Evolutionary conservation across 2,329 filamentous ascomycete genomes (phyloP), one percentile per base, ranked within the genome.

Genomic region (Phaeophleospora eucalypticola): DNA sequence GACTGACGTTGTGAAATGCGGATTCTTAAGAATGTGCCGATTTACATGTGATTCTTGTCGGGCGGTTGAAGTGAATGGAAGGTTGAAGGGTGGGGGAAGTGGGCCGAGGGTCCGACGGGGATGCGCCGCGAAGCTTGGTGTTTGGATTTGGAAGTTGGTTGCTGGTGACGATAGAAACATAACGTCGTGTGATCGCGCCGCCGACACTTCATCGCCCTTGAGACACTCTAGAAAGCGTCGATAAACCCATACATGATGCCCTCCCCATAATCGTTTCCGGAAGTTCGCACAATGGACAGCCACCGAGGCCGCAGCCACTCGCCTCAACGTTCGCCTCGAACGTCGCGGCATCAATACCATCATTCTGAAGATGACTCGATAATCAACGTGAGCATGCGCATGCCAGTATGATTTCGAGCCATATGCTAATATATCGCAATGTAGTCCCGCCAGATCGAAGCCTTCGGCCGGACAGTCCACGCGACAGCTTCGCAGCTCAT

Each of bases 401-500:
- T 35, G 24, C 20, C 24, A 6, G 24, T 29, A 29, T 29, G 7
- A 29, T 6, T 29, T 17, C 32, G 20, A 4, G 15, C 17, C 15
- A 36, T 29, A 29, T 29, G 12, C 24, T 7, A 12, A 7, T 6
- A 29, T 29, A 29, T 29, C 12, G 24, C 6, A 6, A 29, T 29
- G 24, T 58, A 95, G 89, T 83, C 88, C 45, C 86, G 89, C 61
- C 87, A 93, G 56, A 75, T 97, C 60, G 90, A 96, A 72, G 87
- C 88, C 45, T 96, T 98, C 70, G 83, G 89, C 58, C 84, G 91
- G 65, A 98, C 96, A 71, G 89, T 97, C 53, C 93, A 90, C 21
- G 89, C 89, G 20, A 97, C 93, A 16, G 93, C 93, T 46, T 87
- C 83, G 62, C 89, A 95, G 68, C 77, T 98, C 58, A 95, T 97